Base-by-base conservation (phyloP, 2,329 filamentous ascomycete species). In the Ophiostoma australiae region DNA sequence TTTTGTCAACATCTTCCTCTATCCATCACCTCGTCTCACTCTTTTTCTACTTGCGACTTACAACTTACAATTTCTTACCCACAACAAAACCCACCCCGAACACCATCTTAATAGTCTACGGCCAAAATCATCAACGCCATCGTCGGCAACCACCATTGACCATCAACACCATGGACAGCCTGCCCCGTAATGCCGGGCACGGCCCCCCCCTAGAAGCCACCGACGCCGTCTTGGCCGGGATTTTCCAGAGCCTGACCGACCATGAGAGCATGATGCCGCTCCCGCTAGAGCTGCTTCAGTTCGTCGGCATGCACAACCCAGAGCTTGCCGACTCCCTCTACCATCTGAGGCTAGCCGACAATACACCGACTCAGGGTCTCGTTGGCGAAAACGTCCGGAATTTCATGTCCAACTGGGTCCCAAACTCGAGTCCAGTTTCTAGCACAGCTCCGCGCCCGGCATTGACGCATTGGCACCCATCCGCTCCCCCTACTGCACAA, bases 231-330 rank as follows among this genome's bases (percentile, higher is more conserved):
- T 35, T 66, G 63, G n/a, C 35, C 35, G 33, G n/a, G 8, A 20
- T 66, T 7, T 39, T 66, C 20, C 17, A 39, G 2, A 13, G 5
- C 11, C n/a, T 39, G 4, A 66, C 63, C 33, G 63, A 66, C 63
- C 20, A 66, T 20, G 4, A 39, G n/a, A 39, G 63, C 33, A 39
- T 39, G 63, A 66, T 66, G 63, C 63, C 63, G 4, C 63, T 66
- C 20, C 63, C 63, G 0, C 11, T 39, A 20, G 63, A 66, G 63
- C 35, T 66, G 33, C 63, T 66, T 2, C 33, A 39, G 20, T 66
- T 66, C 13, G 63, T 66, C 10, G 35, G 63, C 15, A 39, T 66
- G 35, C 33, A 66, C 33, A 39, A 66, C 20, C 63, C 63, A 20
- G 5, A 39, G 17, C 33, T 66, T 2, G 63, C 63, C 20, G 33